phyloP scores from a whole-genome alignment of 371 early-diverging fungal species.

The Mucor lusitanicus region DNA sequence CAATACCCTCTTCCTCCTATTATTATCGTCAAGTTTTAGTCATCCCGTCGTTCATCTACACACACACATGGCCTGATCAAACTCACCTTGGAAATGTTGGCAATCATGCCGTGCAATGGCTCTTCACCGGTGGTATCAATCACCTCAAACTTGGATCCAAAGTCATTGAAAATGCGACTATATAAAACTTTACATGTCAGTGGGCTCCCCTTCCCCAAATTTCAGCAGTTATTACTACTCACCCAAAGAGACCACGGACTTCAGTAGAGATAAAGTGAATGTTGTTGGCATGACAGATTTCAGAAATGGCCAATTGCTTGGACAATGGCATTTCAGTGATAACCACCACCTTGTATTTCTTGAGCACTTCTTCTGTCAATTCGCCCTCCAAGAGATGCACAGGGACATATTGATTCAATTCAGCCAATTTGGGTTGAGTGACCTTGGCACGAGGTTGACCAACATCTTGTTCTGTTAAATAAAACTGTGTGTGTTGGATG shows the following conservation, averaged over 20 bases:
- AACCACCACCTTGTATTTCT: conserved; percentile 88
- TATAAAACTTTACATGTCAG: background rate
- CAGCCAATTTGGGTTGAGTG: conserved; percentile 84
- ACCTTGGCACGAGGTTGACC: conserved; percentile 90
- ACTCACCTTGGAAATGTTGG: conserved; percentile 75
- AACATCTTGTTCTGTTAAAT: conserved; percentile 85
- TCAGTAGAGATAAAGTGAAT: conserved; percentile 95
- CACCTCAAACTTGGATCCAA: conserved; percentile 89
- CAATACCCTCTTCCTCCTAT: conserved; percentile 83
- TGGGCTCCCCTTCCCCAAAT: background rate
- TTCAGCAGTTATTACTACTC: conserved; percentile 10
- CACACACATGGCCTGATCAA: background rate
- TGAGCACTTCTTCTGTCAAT: conserved; percentile 70
- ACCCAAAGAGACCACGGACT: conserved; percentile 95
- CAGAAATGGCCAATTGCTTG: conserved; percentile 89
- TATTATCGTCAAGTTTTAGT: no score
- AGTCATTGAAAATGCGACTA: conserved; percentile 93
- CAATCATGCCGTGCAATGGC: conserved; percentile 93
- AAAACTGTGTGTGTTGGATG: conserved; percentile 73
- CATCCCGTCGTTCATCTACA: no score
- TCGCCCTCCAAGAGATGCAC: conserved; percentile 82
- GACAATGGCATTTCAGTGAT: conserved; percentile 78
- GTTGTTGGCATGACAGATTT: conserved; percentile 80
- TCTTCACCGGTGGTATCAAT: conserved; percentile 96
- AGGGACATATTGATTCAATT: conserved; percentile 98